Base-by-base conservation (phyloP, 495 filamentous ascomycete species). In the Aspergillus sclerotiicarbonarius region DNA sequence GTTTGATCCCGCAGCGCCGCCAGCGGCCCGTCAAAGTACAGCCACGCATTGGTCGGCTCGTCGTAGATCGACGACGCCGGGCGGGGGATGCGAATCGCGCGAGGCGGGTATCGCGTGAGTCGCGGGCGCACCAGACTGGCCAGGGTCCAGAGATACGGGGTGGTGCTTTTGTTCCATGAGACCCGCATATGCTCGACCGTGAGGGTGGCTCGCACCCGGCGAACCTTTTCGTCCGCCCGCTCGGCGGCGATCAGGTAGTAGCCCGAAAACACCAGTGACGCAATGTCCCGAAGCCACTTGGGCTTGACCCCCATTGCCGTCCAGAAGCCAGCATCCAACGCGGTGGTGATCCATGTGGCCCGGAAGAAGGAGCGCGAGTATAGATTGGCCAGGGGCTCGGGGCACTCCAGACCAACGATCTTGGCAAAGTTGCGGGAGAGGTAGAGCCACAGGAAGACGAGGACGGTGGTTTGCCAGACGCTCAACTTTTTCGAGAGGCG, bases 311-410 rank as follows among this genome's bases (percentile, higher is more conserved):
- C 87, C 94, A 98, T 98, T 6, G 94, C 95, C 0, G 91, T 96
- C 94, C 94, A 98, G 71, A 96, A 98, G 0, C 94, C 94, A 9
- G 94, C 94, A 68, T 98, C 94, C 56, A 98, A 71, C 0, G 91
- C 94, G 0, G 94, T 98, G 39, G 93, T 87, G 20, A 96, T 84
- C 94, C 93, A 98, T 77, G 94, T 98, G 65, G 94, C 95, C 48
- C 95, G 87, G 73, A 97, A 98, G 75, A 95, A 98, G n/a, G 89
- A 86, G 46, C 91, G 81, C 46, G 87, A 90, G 74, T 98, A 98
- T 64, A 98, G 87, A 68, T 96, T 96, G 51, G 92, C 89, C 62
- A 98, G 78, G 19, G 94, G 94, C 57, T 98, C 94, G 13, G 94
- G 94, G 59, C 87, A 90, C 64, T 96, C 94, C 35, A 98, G 85